phyloP scores from a whole-genome alignment of 2,329 filamentous ascomycete species.

The Xylariaceae sp. region DNA sequence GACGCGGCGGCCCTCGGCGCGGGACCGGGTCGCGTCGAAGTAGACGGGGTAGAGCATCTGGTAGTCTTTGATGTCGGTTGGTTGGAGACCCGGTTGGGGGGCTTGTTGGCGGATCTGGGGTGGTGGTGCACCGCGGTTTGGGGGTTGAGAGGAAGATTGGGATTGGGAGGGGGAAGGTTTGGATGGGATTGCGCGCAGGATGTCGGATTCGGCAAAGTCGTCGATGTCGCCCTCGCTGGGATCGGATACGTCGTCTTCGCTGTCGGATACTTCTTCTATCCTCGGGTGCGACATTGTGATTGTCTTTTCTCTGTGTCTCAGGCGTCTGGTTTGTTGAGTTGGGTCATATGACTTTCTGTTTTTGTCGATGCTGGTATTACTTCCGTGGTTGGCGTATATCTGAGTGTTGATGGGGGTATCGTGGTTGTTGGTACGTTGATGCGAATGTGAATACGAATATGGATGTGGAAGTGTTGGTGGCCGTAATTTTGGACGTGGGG shows the following conservation, averaged over 20 bases:
- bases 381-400: too few species aligned
- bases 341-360: neutral
- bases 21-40: conserved; percentile 79
- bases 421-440: too few species aligned
- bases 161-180: conserved; percentile 41
- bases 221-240: conserved; percentile 86
- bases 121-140: conserved; percentile 38
- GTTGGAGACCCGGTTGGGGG: conserved; percentile 50
- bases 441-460: too few species aligned
- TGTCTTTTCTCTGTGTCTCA: neutral
- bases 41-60: conserved; percentile 95
- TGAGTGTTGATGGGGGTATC: too few species aligned
- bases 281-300: conserved; percentile 78
- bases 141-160: conserved; percentile 33
- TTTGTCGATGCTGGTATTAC: too few species aligned
- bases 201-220: conserved; percentile 65
- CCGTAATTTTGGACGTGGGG: too few species aligned
- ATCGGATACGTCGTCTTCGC: conserved; percentile 74
- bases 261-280: conserved; percentile 89
- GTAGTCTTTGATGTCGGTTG: conserved; percentile 72
- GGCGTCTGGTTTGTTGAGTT: neutral
- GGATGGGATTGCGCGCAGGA: conserved; percentile 54
- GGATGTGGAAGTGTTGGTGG: too few species aligned
- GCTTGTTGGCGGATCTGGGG: conserved; percentile 42
- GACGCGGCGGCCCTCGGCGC: conserved; percentile 84